Conservation (phyloP, 768 basidiomycete species). For the Collybia mongolica region DNA sequence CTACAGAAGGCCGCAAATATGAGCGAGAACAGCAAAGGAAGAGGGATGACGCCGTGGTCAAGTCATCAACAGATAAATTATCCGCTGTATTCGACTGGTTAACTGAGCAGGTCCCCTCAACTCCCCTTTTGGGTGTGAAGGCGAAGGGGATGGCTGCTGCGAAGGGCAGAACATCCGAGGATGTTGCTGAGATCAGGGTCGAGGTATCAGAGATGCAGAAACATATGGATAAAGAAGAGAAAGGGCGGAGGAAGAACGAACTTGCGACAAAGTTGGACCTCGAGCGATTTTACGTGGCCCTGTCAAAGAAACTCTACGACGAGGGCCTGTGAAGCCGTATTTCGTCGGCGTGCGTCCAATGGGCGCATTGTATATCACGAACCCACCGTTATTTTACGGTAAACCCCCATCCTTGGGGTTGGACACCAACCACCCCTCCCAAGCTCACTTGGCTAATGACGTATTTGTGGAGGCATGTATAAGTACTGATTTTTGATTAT, state of each 20-base stretch:
- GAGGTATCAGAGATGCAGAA: constrained; percentile 18
- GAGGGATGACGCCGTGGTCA: constrained; percentile 51
- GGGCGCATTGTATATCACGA: too few species aligned
- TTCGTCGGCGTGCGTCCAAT: neutral
- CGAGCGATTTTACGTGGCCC: constrained; percentile 86
- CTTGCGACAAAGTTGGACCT: constrained; percentile 70
- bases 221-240: constrained; percentile 20
- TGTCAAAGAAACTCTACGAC: constrained; percentile 88
- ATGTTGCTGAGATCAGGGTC: constrained; percentile 16
- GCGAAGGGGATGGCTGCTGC: constrained; percentile 11
- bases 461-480: too few species aligned
- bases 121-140: constrained; percentile 14
- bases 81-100: constrained; percentile 81
- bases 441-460: too few species aligned
- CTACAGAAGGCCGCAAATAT: constrained; percentile 13
- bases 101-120: constrained; percentile 62
- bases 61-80: constrained; percentile 67
- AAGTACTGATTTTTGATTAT: too few species aligned
- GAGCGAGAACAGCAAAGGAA: constrained; percentile 19
- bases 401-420: too few species aligned
- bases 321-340: constrained; percentile 66
- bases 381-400: too few species aligned
- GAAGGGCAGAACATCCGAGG: constrained; percentile 2
- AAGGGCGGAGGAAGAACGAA: constrained; percentile 41
- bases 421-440: too few species aligned